Base-by-base conservation (phyloP, 495 filamentous ascomycete genomes). In the Annulohypoxylon moriforme region DNA sequence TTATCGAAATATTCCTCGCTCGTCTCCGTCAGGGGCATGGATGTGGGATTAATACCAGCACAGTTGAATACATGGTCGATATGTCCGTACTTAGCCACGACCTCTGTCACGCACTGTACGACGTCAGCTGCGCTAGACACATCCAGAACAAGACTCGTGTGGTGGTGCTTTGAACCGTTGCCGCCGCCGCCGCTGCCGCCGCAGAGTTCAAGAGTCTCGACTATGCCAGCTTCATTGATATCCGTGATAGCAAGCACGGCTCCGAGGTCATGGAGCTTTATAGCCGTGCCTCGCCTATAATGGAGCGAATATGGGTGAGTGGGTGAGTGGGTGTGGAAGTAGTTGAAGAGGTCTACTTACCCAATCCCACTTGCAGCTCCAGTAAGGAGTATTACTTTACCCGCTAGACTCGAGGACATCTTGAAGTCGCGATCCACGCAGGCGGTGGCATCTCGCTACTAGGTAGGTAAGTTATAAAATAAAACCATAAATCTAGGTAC, bases 351-450 rank as follows among this genome's bases (percentile, higher is more conserved):
- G 10, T 59, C 4, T 38, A 69, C 73, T 64, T 70, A 75, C 73
- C 73, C 86, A 64, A 88, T 87, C 57, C 86, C 85, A 42, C 80
- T 84, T n/a, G 80, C 84, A 14, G 84, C 85, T 10, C 85, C 85
- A 6, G 86, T 88, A 59, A 87, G 80, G 24, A 87, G 72, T 68
- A 82, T 78, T 8, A 81, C 81, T 67, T 81, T 82, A 67, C 74
- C 77, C 25, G 79, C 34, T 59, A 84, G 80, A 27, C 52, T 55
- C 10, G 52, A 64, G 29, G 78, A 14, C 81, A 84, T 84, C 10
- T 55, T 65, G 57, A 49, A 24, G 4, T 22, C n/a, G 25, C 6
- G 27, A 29, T 29, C 27, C 2, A 3, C 6, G 27, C 27, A 6
- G 27, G 6, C 27, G 27, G 6, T 29, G 27, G 6, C 6, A 29